Percentiles rank a stretch among this genome's conserved stretches.
phyloP scores from a whole-genome alignment of 495 filamentous ascomycete species.

The Daldinia caldariorum region DNA sequence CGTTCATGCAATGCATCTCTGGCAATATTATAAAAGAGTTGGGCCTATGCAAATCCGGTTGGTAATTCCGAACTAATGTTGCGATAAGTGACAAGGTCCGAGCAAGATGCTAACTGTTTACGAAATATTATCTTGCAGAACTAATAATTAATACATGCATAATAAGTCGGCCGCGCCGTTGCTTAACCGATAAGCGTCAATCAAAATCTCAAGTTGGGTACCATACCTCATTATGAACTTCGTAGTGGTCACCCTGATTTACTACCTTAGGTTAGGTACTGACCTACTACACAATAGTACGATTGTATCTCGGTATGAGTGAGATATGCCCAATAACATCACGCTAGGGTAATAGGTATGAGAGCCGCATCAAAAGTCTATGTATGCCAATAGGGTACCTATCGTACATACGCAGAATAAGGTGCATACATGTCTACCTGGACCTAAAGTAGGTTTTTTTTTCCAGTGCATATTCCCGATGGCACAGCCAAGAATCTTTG shows the following conservation, averaged over 20 bases:
- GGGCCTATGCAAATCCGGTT: conserved; percentile 33
- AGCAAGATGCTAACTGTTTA: conserved; percentile 18
- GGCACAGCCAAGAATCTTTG: neutral
- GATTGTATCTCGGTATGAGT: neutral
- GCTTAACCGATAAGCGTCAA: conserved; percentile 16
- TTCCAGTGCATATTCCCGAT: neutral
- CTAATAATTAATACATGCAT: conserved; percentile 6
- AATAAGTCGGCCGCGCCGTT: neutral
- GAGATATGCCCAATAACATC: neutral
- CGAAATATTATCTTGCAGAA: neutral
- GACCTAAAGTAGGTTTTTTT: too few relatives aligned
- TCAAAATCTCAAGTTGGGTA: conserved; percentile 2
- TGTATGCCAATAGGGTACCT: neutral
- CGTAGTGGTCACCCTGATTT: neutral
- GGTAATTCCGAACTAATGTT: conserved; percentile 32
- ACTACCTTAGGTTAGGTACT: too few relatives aligned
- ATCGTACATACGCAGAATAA: neutral
- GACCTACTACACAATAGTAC: too few relatives aligned
- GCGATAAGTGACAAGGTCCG: conserved; percentile 32
- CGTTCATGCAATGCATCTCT: neutral
- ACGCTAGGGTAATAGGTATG: neutral
- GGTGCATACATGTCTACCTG: neutral
- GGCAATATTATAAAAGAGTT: neutral
- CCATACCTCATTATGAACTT: conserved; percentile 21
- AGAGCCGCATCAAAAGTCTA: neutral